These are phyloP conservation scores for Candida silvicultrix DNA, from an alignment of 805 yeast genomes.

Conservation along the genomic window DNA sequence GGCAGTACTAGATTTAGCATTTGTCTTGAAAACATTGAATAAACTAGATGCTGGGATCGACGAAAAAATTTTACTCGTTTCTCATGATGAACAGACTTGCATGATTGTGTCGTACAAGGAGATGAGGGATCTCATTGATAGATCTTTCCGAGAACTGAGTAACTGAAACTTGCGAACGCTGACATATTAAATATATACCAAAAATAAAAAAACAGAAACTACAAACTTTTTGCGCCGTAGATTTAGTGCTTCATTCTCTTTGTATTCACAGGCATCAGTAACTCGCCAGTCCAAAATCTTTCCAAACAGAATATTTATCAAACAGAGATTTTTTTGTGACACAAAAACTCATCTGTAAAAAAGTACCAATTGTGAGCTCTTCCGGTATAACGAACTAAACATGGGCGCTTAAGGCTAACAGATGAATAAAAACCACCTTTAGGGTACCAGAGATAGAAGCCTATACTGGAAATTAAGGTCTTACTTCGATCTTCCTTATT, in stretches of 20 bases:
- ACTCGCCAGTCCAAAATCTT: too few species aligned
- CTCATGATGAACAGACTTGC: constrained; percentile 81
- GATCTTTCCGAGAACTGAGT: constrained; percentile 49
- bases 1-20: constrained; percentile 76
- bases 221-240: background rate
- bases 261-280: too few species aligned
- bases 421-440: too few species aligned
- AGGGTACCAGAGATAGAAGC: too few species aligned
- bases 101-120: constrained; percentile 82
- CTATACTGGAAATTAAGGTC: too few species aligned
- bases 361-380: background rate
- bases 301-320: too few species aligned
- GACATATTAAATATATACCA: background rate
- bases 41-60: constrained; percentile 90
- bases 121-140: constrained; percentile 63
- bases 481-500: too few species aligned
- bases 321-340: background rate
- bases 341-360: background rate
- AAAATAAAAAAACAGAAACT: background rate
- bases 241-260: too few species aligned
- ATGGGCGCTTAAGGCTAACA: background rate
- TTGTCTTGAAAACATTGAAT: constrained; percentile 72
- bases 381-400: too few species aligned
- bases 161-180: constrained; percentile 4
- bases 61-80: constrained; percentile 73